Conservation (phyloP, 2,329 filamentous ascomycete genomes). For the Fusarium buxicola region DNA sequence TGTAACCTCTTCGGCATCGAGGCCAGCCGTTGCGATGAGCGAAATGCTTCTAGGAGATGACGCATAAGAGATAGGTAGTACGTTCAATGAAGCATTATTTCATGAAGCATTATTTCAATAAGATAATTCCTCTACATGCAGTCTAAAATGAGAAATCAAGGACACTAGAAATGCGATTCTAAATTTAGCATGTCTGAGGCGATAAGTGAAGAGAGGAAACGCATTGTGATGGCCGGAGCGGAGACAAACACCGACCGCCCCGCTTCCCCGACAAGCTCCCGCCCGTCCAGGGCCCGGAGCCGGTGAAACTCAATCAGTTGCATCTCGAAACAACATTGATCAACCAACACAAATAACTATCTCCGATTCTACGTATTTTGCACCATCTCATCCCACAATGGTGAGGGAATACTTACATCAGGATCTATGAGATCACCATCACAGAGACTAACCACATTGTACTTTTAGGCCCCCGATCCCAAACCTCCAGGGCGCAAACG, state of each 20-base stretch:
- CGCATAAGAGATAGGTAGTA: no score
- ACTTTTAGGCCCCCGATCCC: conserved; percentile 42
- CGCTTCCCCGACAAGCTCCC: conserved; percentile 25
- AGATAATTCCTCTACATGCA: no score
- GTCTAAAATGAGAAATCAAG: no score
- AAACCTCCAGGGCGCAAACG: conserved; percentile 57
- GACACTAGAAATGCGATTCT: not conserved
- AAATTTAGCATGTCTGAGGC: conserved; percentile 14
- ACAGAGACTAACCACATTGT: not conserved
- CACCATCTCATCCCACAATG: conserved; percentile 17
- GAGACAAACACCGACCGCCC: conserved; percentile 31
- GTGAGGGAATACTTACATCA: conserved; percentile 3
- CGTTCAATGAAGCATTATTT: no score
- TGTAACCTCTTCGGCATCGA: not conserved
- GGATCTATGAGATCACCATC: no score
- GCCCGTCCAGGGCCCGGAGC: conserved; percentile 21
- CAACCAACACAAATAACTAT: conserved; percentile 29
- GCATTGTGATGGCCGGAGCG: conserved; percentile 9
- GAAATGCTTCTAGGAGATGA: no score
- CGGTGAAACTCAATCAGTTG: conserved; percentile 24
- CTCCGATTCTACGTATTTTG: not conserved
- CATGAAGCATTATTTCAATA: no score
- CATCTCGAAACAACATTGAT: conserved; percentile 13
- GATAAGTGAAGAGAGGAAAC: conserved; percentile 4
- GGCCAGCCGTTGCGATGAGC: no score